Evolutionary conservation across 768 basidiomycete genomes (phyloP), one percentile per base, ranked within the genome.

Genomic region (Leccinum obscurum): DNA sequence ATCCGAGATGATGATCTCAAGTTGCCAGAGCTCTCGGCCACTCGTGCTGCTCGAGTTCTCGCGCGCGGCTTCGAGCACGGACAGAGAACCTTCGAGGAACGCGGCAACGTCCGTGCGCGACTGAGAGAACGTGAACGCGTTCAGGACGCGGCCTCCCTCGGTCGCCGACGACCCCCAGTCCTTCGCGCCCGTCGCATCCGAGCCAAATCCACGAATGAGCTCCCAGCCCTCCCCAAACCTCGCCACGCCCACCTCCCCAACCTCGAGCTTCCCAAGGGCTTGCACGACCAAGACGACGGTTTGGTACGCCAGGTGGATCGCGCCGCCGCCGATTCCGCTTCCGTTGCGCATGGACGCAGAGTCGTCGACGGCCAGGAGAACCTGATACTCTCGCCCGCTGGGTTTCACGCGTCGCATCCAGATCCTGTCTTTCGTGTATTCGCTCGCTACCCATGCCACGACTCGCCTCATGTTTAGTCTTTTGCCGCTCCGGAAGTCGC

Each of bases 361-460:
- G 77, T 98, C 97, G 70, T 98, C 97, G 53, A 99, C 83, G 10
- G 94, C 90, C 58, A 99, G 83, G 44, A 98, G 83, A 2, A 99
- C 86, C 70, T 99, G 96, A 74, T 98, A 98, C 70, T 97, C 95
- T 52, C 97, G 84, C 68, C 92, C 87, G 71, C 92, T 94, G 6
- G 97, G 96, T 54, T 90, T 87, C 4, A 95, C 97, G 22, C 97
- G 85, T 26, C 96, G 89, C 37, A 98, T 80, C 97, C 97, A 99
- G 64, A 98, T 98, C 77, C 95, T 95, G 82, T 99, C 96, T 74
- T 98, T 98, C 55, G 95, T 98, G 79, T 93, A 99, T 77, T 99
- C 97, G 76, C 90, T 93, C 37, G 97, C 96, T 62, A 99, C 95
- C 80, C 96, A 98, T 3, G 92, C 87, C 62, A 99, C 95, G 73